Conservation (phyloP, 2,329 filamentous ascomycete genomes). For the Aspergillus phoenicis region DNA sequence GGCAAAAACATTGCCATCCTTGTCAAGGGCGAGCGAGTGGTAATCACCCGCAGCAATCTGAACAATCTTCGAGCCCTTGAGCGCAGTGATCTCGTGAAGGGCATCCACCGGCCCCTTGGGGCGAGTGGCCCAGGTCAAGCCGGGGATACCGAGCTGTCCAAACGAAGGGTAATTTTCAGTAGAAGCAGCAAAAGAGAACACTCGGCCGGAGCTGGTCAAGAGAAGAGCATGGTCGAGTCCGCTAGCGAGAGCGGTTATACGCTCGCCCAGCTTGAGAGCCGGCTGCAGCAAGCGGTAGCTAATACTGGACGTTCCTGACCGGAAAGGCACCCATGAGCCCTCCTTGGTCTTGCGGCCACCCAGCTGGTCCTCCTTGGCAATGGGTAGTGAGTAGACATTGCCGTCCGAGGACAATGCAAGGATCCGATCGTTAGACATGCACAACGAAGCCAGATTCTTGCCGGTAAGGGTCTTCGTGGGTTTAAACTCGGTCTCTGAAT, state of each 20-base stretch:
- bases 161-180: slow-evolving; percentile 74
- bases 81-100: slow-evolving; percentile 73
- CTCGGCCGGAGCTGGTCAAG: slow-evolving; percentile 78
- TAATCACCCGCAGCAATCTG: slow-evolving; percentile 83
- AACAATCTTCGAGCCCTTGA: slow-evolving; percentile 70
- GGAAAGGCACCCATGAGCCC: slow-evolving; percentile 73
- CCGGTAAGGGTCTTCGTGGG: slow-evolving; percentile 76
- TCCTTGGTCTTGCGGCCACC: slow-evolving; percentile 66
- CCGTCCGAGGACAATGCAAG: slow-evolving; percentile 75
- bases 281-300: slow-evolving; percentile 76
- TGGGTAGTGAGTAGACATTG: slow-evolving; percentile 80
- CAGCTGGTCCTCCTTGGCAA: slow-evolving; percentile 71
- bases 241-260: slow-evolving; percentile 70
- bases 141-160: slow-evolving; percentile 86
- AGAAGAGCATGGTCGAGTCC: slow-evolving; percentile 86
- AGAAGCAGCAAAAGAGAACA: slow-evolving; percentile 86
- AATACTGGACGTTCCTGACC: slow-evolving; percentile 60
- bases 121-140: slow-evolving; percentile 75
- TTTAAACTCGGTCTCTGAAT: slow-evolving; percentile 62
- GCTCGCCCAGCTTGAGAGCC: slow-evolving; percentile 69
- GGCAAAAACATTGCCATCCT: slow-evolving; percentile 74
- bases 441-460: slow-evolving; percentile 76
- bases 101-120: slow-evolving; percentile 78
- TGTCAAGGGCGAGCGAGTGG: slow-evolving; percentile 79
- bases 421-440: slow-evolving; percentile 79